Base-by-base conservation (phyloP, 108 stramenopile species). In the Nitzschia sp. region DNA sequence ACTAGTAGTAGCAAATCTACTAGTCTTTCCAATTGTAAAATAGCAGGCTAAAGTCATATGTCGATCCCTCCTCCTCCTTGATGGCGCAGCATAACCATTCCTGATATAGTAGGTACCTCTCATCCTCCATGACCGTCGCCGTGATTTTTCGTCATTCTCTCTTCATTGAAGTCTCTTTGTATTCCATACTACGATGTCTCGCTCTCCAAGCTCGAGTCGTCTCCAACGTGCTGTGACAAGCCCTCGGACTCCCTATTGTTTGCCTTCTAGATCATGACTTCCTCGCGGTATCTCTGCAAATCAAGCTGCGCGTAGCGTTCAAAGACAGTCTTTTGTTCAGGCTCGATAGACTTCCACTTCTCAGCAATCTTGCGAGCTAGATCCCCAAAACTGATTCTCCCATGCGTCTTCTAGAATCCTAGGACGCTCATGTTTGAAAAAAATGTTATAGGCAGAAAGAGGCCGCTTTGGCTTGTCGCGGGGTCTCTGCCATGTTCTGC, bases 381-480 rank as follows among this genome's bases (percentile, higher is more conserved):
- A 61, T 88, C 86, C 25, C 77, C 77, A 73, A 91, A 91, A 17
- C 84, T 81, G 53, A 91, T 91, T 34, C 80, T 82, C 2, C 89
- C 89, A 50, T 88, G 87, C 41, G 80, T 78, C 63, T 84, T 86
- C 3, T 86, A 77, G 26, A 65, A 55, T 41, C 67, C 75, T 57
- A 40, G 68, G 59, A 6, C 75, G 68, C 38, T 69, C 68, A 48
- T 76, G 75, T 63, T 76, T 76, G 69, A 76, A 76, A 63, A 76
- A 76, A 37, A 76, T 69, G 43, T 76, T 76, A 56, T 76, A 76
- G 48, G 75, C 75, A 51, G 63, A 65, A 10, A 76, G 50, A 19
- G 75, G 75, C 6, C 75, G 75, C 42, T 69, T 76, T 12, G 75
- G 75, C 54, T 76, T 76, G 63, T 76, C 75, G 25, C 70, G 69